Base-by-base conservation (phyloP, 2,329 filamentous ascomycete species). In the Penicillium paneum region DNA sequence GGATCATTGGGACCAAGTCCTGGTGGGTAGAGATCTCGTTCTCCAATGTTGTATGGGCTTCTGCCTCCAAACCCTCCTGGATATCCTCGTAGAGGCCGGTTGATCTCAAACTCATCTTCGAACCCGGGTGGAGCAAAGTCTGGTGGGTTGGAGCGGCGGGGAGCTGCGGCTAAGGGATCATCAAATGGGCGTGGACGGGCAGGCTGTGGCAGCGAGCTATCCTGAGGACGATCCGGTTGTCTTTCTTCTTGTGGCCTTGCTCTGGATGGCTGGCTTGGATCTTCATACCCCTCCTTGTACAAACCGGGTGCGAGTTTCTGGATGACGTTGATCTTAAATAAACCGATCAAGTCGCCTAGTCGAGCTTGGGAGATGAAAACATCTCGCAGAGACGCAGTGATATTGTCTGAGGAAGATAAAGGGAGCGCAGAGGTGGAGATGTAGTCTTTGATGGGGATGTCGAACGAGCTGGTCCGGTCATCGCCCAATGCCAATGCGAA, bases 101-200 rank as follows among this genome's bases (percentile, higher is more conserved):
- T 85, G 56, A 97, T 81, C 59, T 97, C 90, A 65, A 91, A 87
- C 67, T 97, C 91, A 69, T 99, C 93, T 62, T 97, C 94, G 62
- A 97, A 97, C 19, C 84, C 90, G 0, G 94, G 94, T 0, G 93
- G 92, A 0, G 88, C 84, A 62, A 96, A 91, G 61, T 92, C 89
- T 0, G 81, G 75, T 0, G 92, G 91, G 15, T 85, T 68, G 1
- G 89, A 89, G 19, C 79, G 79, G 39, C 82, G 85, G 13, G 82
- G 82, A 1, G 68, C 74, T 17, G 78, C 81, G 11, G 81, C 84
- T 34, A 89, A 80, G n/a, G 83, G 86, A 66, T 88, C 86, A 43
- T 83, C 75, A 59, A 86, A 84, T 0, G 88, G 89, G 60, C 86
- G 83, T 4, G 88, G 88, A 13, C 83, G 81, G 17, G 86, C 85